Evolutionary conservation across 2,329 filamentous ascomycete species (phyloP), one percentile per base, ranked within the genome.

Genomic region (Aspergillus amoenus): DNA sequence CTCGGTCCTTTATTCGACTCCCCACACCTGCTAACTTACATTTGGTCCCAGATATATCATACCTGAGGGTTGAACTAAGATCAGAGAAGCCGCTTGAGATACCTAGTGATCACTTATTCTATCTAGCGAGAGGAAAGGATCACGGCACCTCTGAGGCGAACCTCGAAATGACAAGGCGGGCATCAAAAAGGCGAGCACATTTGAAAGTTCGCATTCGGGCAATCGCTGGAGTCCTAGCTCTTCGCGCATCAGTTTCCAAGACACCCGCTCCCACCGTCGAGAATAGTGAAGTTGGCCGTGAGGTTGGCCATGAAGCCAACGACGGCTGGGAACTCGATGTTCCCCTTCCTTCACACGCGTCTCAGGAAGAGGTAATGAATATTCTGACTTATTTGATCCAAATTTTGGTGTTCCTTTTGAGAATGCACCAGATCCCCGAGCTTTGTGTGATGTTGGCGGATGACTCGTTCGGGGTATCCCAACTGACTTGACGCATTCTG

Each of bases 171-270:
- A 34, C 44, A 15, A 46, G 49, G 9, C 43, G 32, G 11, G 27
- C 49, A 11, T 43, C 55, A 2, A 52, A 53, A 30, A 48, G 27
- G 47, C 43, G 55, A 13, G 49, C 44, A 22, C 55, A 57, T 45
- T 27, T 57, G 18, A 27, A 50, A 24, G 55, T 57, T 11, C 42
- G 55, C 1, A 39, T 57, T 9, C 21, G 40, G 6, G 55, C 50
- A 9, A 57, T 57, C 24, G 55, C 49, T 5, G 49, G 55, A 5
- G 44, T 57, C 12, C 44, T 57, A 27, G 55, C 55, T 7, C 30
- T 57, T 6, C 43, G 55, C 7, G 55, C 55, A 7, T 42, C 55
- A 17, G 55, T 57, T 6, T 43, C 55, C n/a, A 57, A 57, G 32
- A 15, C 55, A 40, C 37, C 49, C 5, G 37, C 40, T 3, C 27